These are phyloP conservation scores for Cladosporium sp. DNA, from an alignment of 2,329 filamentous ascomycete species.

Conservation along the genomic window DNA sequence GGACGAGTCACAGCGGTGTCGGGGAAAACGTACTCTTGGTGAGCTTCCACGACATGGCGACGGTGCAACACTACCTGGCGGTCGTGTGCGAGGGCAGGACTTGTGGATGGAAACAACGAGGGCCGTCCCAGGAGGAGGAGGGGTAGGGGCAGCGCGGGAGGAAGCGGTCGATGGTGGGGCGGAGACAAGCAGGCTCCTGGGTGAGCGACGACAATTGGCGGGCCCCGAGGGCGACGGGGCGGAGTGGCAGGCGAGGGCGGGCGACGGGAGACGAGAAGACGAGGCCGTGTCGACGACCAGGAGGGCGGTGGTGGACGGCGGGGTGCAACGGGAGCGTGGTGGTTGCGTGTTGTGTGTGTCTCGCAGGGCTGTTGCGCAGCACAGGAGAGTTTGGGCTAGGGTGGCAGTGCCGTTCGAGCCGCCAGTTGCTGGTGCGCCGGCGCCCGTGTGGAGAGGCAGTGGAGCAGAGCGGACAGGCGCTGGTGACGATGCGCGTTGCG, in stretches of 20 bases:
- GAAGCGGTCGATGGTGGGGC: not conserved
- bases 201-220: not conserved
- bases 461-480: not conserved
- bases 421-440: not conserved
- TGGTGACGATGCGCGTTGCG: not conserved
- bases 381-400: not conserved
- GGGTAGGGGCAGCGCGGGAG: not conserved
- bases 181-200: not conserved
- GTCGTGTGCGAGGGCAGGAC: not conserved
- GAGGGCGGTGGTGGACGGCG: not conserved
- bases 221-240: not conserved
- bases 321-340: not conserved
- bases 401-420: not conserved
- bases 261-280: not conserved
- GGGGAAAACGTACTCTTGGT: slow-evolving; percentile 5
- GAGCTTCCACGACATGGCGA: slow-evolving; percentile 17
- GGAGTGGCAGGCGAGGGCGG: too few species aligned
- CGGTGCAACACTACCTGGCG: not conserved
- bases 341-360: not conserved
- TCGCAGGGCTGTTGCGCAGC: not conserved
- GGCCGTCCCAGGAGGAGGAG: not conserved
- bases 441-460: not conserved
- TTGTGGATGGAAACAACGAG: not conserved
- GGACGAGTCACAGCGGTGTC: too few species aligned
- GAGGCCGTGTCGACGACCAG: not conserved